A percentile compares a stretch with the other conserved stretches of the same genome.
Conservation (phyloP, 2,329 filamentous ascomycete genomes). For the Cladorrhinum sp. region DNA sequence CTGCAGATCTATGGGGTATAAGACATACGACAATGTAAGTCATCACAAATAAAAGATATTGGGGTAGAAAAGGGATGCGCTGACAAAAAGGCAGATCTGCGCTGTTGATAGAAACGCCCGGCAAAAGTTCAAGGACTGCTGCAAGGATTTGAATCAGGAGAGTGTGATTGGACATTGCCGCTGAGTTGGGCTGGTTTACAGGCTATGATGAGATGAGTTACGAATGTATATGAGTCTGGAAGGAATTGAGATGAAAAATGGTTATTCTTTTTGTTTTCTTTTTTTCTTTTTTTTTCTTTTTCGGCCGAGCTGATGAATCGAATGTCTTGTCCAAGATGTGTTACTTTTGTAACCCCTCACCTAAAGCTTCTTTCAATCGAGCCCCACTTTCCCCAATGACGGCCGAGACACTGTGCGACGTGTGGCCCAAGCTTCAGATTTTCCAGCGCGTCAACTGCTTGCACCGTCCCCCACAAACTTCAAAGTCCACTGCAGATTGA, state of each 20-base stretch:
- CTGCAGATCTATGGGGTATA: conserved; percentile 22
- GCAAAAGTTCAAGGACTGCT: conserved; percentile 27
- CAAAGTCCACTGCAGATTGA: not conserved
- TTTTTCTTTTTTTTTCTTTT: not conserved
- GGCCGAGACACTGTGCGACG: not conserved
- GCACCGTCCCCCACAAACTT: not conserved
- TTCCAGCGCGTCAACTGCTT: not conserved
- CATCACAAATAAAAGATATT: not conserved
- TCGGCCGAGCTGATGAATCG: not conserved
- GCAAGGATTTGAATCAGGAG: conserved; percentile 26
- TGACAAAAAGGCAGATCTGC: conserved; percentile 21
- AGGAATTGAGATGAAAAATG: not conserved
- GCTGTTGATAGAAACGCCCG: conserved; percentile 23
- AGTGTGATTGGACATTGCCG: conserved; percentile 27
- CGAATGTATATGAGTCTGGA: not conserved
- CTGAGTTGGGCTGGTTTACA: not conserved
- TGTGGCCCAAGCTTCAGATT: not conserved
- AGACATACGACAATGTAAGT: conserved; percentile 22
- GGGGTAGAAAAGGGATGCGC: not conserved
- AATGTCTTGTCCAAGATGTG: no score
- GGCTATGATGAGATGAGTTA: not conserved
- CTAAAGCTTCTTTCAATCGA: no score
- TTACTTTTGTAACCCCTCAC: no score
- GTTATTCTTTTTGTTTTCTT: no score
- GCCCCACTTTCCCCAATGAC: not conserved